These are phyloP conservation scores for Tulasnella sp. DNA, from an alignment of 768 basidiomycete genomes.

Conservation along the genomic window DNA sequence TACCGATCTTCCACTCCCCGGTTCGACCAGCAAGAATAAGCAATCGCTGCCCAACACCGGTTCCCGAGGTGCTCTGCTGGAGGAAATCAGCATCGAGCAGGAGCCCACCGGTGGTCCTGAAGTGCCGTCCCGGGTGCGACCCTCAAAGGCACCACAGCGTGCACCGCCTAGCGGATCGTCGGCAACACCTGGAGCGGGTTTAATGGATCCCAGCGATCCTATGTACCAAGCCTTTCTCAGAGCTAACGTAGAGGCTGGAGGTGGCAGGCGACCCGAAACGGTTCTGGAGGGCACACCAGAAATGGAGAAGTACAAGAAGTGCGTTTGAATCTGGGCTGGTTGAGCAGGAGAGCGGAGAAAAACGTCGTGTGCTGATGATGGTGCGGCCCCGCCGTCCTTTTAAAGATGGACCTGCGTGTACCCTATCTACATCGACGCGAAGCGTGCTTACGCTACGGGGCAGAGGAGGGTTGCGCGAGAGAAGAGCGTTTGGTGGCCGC, in stretches of 20 bases:
- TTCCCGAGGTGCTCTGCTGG: slow-evolving; percentile 67
- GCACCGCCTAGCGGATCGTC: not conserved
- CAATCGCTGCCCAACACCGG: slow-evolving; percentile 58
- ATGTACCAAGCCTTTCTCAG: slow-evolving; percentile 5
- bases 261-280: not conserved
- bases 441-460: slow-evolving; percentile 78
- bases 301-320: slow-evolving; percentile 82
- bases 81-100: slow-evolving; percentile 49
- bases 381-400: slow-evolving; percentile 2
- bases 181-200: not conserved
- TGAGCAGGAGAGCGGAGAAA: not conserved
- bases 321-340: slow-evolving; percentile 34
- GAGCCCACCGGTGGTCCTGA: slow-evolving; percentile 9
- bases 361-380: slow-evolving; percentile 6
- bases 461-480: slow-evolving; percentile 74
- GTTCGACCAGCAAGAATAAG: not conserved
- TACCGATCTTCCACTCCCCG: slow-evolving; percentile 79
- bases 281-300: slow-evolving; percentile 40
- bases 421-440: slow-evolving; percentile 95
- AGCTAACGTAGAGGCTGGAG: slow-evolving; percentile 7
- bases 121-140: not conserved
- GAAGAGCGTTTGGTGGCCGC: slow-evolving; percentile 89
- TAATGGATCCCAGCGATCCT: slow-evolving; percentile 15
- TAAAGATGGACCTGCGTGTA: slow-evolving; percentile 92
- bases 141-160: not conserved